Base-by-base conservation (phyloP, 1,284 basidiomycete genomes). In the Spongispora temasekensis region DNA sequence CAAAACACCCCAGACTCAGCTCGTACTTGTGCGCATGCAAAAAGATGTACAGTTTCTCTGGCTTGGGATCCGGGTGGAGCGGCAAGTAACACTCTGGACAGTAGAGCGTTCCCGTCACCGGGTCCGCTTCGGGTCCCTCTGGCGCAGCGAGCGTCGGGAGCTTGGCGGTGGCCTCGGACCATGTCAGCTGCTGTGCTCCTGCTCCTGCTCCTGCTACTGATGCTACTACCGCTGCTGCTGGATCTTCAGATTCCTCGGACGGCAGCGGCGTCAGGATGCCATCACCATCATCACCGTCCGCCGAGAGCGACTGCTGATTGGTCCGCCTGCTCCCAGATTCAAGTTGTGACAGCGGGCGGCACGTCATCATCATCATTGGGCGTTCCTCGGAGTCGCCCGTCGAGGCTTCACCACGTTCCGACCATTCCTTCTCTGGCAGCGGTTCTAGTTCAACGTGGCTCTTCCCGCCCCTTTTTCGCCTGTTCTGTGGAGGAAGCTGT, bases 41-140 rank as follows among this genome's bases (percentile, higher is more conserved):
- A 78, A 95, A 98, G 65, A 98, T 98, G 75, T 94, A 97, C 60
- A 97, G 78, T 61, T 87, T 88, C 73, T 95, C 93, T 2, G 94
- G 94, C 69, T 87, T 87, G 1, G 95, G 95, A 75, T 98, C 95
- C 9, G 94, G 93, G 57, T 95, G 87, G 10, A 97, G 76, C 17
- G 95, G 95, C 31, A 96, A 80, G 75, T 91, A 97, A 72, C 95
- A 98, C 70, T 94, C 90, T 1, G 84, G 78, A 72, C 95, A 98
- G 72, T 91, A 94, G 23, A 83, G 70, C 58, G 76, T 75, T 25
- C 73, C 74, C 12, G 70, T 75, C 2, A 27, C 57, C 1, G 64
- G 46, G 48, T 76, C 72, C 1, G 71, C 69, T 42, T 77, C 69
- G 5, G 74, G 73, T n/a, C n/a, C n/a, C 3, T 62, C 57, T 0